Conservation (phyloP, 192 early-diverging fungal genomes). For the Mortierella alpina region DNA sequence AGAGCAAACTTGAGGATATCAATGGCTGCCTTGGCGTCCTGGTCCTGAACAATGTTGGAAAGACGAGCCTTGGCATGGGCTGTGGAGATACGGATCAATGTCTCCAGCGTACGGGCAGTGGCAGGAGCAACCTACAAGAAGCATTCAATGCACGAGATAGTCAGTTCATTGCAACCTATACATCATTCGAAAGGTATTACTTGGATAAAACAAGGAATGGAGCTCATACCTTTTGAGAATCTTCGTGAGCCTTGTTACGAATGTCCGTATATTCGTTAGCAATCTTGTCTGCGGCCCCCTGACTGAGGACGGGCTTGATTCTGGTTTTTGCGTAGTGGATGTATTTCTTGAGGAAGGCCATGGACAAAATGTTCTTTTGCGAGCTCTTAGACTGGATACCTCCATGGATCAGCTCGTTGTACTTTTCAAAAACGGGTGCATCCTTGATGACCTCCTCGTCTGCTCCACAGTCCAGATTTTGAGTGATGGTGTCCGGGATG, state of each 20-base stretch:
- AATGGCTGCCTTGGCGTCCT: constrained; percentile 88
- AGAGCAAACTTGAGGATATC: constrained; percentile 89
- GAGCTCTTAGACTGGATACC: constrained; percentile 62
- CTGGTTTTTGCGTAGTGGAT: constrained; percentile 93
- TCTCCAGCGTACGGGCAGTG: constrained; percentile 98
- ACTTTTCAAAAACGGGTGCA: constrained; percentile 87
- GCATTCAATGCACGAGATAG: not conserved
- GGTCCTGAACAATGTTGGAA: constrained; percentile 80
- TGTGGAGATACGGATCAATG: constrained; percentile 94
- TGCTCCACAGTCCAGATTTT: constrained; percentile 59
- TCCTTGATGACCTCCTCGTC: constrained; percentile 64
- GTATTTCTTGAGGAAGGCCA: constrained; percentile 94
- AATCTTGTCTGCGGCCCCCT: constrained; percentile 87
- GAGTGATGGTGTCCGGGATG: constrained; percentile 56
- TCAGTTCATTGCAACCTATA: not conserved
- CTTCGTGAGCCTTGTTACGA: constrained; percentile 78
- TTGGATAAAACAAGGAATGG: constrained; percentile 1
- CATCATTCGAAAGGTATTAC: not conserved
- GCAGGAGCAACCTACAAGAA: constrained; percentile 85
- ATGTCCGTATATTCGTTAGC: constrained; percentile 85
- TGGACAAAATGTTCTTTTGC: constrained; percentile 71
- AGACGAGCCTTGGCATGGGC: constrained; percentile 96
- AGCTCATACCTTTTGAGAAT: constrained; percentile 68
- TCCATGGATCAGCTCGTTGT: constrained; percentile 84
- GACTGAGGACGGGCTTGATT: constrained; percentile 84